Conservation (phyloP, 2,329 filamentous ascomycete species). For the Aspergillus sp. region DNA sequence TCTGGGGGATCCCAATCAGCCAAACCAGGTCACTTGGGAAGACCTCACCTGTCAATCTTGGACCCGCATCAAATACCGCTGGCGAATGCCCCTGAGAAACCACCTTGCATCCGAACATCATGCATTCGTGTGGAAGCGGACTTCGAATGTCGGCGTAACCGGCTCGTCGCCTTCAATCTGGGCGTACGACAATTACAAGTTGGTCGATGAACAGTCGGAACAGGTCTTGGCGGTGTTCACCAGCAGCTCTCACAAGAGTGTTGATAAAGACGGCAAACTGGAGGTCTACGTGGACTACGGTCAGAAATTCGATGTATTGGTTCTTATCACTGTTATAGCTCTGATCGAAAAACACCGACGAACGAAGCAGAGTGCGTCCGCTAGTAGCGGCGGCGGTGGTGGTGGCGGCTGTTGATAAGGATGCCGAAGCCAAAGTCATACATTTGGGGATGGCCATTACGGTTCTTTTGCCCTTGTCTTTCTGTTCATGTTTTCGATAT, state of each 20-base stretch:
- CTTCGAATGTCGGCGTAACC: conserved; percentile 21
- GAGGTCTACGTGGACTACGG: conserved; percentile 22
- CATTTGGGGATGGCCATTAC: not conserved
- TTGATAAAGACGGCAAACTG: conserved; percentile 26
- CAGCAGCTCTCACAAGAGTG: conserved; percentile 17
- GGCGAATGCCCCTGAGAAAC: conserved; percentile 16
- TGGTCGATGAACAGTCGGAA: conserved; percentile 25
- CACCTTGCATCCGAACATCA: conserved; percentile 6
- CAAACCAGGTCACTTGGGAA: conserved; percentile 23
- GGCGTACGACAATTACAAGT: conserved; percentile 23
- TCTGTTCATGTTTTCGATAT: not conserved
- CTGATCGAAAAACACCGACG: conserved; percentile 20
- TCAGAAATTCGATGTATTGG: conserved; percentile 23
- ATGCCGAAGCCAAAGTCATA: not conserved
- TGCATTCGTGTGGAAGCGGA: conserved; percentile 29
- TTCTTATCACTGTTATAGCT: conserved; percentile 20
- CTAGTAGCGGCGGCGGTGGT: conserved; percentile 7
- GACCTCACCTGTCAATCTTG: conserved; percentile 21
- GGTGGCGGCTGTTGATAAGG: conserved; percentile 7
- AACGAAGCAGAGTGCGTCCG: conserved; percentile 3
- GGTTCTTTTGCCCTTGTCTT: not conserved
- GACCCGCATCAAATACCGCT: conserved; percentile 20
- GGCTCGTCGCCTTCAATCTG: conserved; percentile 15
- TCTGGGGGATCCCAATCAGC: conserved; percentile 21
- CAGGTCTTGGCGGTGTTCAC: conserved; percentile 27